These are phyloP conservation scores for Zhuliangozyma parablackwelliae DNA, from an alignment of 1,139 yeast species.

Conservation along the genomic window DNA sequence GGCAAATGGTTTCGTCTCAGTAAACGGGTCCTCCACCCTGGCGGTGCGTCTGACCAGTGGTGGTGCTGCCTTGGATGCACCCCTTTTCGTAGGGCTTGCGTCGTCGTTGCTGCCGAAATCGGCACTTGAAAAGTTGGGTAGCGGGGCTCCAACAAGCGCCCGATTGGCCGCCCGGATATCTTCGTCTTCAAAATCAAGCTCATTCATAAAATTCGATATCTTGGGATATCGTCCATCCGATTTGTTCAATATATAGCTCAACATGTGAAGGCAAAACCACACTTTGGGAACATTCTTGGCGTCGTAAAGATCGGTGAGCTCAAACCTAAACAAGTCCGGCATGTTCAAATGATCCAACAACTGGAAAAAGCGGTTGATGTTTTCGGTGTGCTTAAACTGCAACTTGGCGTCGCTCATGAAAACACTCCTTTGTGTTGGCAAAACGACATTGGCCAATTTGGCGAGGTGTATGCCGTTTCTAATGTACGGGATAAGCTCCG, in stretches of 20 bases:
- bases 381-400: constrained; percentile 89
- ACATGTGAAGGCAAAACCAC: constrained; percentile 87
- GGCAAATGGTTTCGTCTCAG: constrained; percentile 4
- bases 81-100: constrained; percentile 4
- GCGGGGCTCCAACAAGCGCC: constrained; percentile 55
- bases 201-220: constrained; percentile 62
- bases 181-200: constrained; percentile 56
- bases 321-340: constrained; percentile 86
- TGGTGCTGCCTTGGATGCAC: too few species aligned
- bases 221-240: constrained; percentile 53
- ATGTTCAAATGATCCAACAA: constrained; percentile 67
- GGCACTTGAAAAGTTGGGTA: constrained; percentile 60
- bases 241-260: constrained; percentile 63
- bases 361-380: constrained; percentile 78
- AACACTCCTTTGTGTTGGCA: constrained; percentile 56
- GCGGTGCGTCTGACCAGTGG: background rate
- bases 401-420: constrained; percentile 47
- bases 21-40: constrained; percentile 12
- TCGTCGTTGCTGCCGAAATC: constrained; percentile 23
- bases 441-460: constrained; percentile 65
- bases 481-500: constrained; percentile 49
- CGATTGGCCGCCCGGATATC: constrained; percentile 69
- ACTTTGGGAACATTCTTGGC: constrained; percentile 92
- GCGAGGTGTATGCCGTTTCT: constrained; percentile 87
- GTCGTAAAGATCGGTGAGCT: constrained; percentile 88